These are phyloP conservation scores for Tagetes patula DNA, from an alignment of 129 eudicot species.

Conservation along the genomic window DNA sequence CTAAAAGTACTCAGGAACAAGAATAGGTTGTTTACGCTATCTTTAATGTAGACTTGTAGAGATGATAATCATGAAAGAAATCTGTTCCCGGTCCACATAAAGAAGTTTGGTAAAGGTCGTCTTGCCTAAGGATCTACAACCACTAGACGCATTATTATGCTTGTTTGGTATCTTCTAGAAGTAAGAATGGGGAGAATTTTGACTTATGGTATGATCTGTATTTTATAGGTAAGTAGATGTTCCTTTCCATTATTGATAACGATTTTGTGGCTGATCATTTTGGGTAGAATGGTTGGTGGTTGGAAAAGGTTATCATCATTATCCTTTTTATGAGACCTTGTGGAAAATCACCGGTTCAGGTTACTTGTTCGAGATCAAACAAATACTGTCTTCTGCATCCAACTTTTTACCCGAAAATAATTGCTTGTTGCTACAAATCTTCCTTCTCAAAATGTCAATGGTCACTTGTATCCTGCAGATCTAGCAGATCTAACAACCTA, in stretches of 20 bases:
- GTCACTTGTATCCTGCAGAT: conserved; percentile 6
- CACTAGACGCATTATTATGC: neutral
- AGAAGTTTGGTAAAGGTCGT: conserved; percentile 6
- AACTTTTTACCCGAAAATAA: neutral
- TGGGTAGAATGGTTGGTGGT: neutral
- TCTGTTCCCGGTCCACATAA: neutral
- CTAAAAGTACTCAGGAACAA: neutral
- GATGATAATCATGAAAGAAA: conserved; percentile 12
- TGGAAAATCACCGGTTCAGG: neutral
- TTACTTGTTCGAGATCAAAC: conserved; percentile 4
- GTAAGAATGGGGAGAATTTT: neutral
- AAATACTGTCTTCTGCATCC: neutral
- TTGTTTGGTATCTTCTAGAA: neutral
- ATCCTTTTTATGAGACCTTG: neutral
- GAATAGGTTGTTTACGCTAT: neutral
- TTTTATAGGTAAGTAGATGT: neutral
- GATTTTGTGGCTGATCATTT: neutral
- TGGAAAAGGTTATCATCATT: neutral
- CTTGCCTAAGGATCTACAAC: neutral
- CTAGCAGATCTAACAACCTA: conserved; percentile 1
- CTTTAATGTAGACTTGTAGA: neutral
- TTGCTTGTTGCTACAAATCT: neutral
- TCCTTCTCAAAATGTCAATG: neutral
- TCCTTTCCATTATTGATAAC: neutral
- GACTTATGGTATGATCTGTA: neutral